Evolutionary conservation across 2,329 filamentous ascomycete species (phyloP), one percentile per base, ranked within the genome.

Genomic region (Apiospora saccharicola): DNA sequence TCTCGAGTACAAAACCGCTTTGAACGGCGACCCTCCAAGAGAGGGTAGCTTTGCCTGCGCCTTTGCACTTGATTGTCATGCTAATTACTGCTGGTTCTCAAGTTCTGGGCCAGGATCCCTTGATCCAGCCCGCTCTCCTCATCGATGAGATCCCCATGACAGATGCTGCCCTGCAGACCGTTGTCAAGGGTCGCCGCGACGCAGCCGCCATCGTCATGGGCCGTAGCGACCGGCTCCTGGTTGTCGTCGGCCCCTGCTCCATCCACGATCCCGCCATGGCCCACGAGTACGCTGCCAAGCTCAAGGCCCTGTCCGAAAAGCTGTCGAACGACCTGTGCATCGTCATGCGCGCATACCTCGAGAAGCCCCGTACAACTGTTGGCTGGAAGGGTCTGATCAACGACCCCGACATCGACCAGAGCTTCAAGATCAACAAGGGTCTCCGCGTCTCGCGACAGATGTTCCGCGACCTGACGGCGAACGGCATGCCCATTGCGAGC

Each of bases 361-460:
- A 99, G 88, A 99, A 99, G 89, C 96, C 96, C 57, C 92, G 96
- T 74, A 99, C 96, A 69, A 99, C 96, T 0, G 95, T 99, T 69
- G 96, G 96, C 81, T 99, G 96, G 96, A 99, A 99, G 86, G 96
- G 96, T 70, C 88, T 99, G 83, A 98, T 99, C 89, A 99, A 99
- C 85, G 96, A 99, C 83, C 96, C 96, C 2, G 95, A 98, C 80
- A 98, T 99, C 82, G 94, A 99, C 83, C 92, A 96, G 82, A 96
- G 93, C 80, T 99, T 93, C 92, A 91, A 98, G 86, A 99, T 99
- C 88, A 99, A 99, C 91, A 98, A 98, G 89, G 96, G 96, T 70
- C 89, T 99, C 72, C 91, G 94, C 43, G 91, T 98, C 72, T 96
- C 94, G n/a, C 90, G 96, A 78, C 93, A 98, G 85, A 89, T 99